A percentile compares a stretch with the other conserved stretches of the same genome.
Conservation (phyloP, 2,329 filamentous ascomycete genomes). For the Fusarium piperis region DNA sequence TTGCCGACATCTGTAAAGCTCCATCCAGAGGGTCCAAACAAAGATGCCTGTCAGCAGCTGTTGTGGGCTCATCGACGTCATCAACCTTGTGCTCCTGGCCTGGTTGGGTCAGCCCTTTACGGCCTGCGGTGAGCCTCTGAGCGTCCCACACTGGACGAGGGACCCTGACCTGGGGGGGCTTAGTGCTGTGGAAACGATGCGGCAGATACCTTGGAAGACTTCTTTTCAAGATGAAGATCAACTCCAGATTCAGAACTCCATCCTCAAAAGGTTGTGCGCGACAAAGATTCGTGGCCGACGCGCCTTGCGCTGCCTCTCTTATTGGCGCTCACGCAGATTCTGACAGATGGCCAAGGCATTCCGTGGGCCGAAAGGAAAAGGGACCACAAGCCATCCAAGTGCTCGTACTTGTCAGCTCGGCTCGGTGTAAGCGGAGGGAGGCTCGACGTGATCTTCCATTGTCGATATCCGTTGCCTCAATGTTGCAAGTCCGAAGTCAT, state of each 20-base stretch:
- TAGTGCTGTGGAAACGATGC: conserved; percentile 32
- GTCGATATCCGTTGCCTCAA: background rate
- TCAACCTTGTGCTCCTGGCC: conserved; percentile 15
- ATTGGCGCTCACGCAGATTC: conserved; percentile 25
- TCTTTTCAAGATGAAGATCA: conserved; percentile 37
- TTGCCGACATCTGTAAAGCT: conserved; percentile 22
- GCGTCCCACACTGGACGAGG: conserved; percentile 22
- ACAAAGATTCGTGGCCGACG: conserved; percentile 4
- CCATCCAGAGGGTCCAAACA: conserved; percentile 6
- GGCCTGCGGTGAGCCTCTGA: conserved; percentile 33
- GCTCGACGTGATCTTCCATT: background rate
- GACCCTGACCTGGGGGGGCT: conserved; percentile 22
- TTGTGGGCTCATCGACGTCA: conserved; percentile 38
- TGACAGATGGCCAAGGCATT: conserved; percentile 28
- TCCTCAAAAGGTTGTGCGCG: conserved; percentile 10
- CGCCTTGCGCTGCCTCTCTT: conserved; percentile 1
- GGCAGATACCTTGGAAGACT: conserved; percentile 34
- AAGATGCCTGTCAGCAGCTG: conserved; percentile 14
- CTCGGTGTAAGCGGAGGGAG: conserved; percentile 8
- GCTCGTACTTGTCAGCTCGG: conserved; percentile 1
- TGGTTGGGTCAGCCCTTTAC: conserved; percentile 28
- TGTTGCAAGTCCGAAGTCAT: conserved; percentile 1
- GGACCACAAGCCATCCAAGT: background rate
- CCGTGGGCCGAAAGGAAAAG: conserved; percentile 13
- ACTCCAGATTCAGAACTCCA: conserved; percentile 27